Percentiles rank a stretch among this genome's conserved stretches.
phyloP scores from a whole-genome alignment of 1,284 basidiomycete species.

The Polyporus tsugae region DNA sequence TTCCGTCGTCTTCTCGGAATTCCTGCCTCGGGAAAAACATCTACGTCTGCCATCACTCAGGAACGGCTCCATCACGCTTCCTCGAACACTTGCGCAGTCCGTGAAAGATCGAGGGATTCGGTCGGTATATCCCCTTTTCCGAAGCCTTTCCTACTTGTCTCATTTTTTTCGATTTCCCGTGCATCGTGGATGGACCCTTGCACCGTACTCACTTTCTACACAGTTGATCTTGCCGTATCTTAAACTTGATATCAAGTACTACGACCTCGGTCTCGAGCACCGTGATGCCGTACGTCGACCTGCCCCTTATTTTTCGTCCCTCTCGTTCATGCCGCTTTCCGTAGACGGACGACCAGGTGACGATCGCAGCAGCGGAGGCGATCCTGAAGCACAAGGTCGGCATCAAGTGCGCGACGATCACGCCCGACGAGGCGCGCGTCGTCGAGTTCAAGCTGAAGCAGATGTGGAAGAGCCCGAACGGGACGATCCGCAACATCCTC shows the following conservation, averaged over 20 bases:
- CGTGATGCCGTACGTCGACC: conserved; percentile 76
- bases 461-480: conserved; percentile 98
- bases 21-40: neutral
- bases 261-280: conserved; percentile 93
- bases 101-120: neutral
- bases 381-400: conserved; percentile 92
- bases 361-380: conserved; percentile 92
- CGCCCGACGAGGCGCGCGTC: conserved; percentile 95
- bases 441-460: conserved; percentile 97
- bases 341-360: conserved; percentile 94
- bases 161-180: neutral
- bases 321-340: too few relatives aligned
- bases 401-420: conserved; percentile 98
- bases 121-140: neutral
- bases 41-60: neutral
- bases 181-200: too few relatives aligned
- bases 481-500: conserved; percentile 96
- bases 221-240: conserved; percentile 96
- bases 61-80: neutral
- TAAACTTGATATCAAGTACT: conserved; percentile 98
- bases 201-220: neutral
- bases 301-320: neutral
- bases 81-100: neutral
- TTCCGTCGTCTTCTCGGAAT: neutral
- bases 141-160: neutral